Percentiles rank a stretch among this genome's conserved stretches.
Conservation (phyloP, 1,139 yeast species). For the Geotrichum restrictum region DNA sequence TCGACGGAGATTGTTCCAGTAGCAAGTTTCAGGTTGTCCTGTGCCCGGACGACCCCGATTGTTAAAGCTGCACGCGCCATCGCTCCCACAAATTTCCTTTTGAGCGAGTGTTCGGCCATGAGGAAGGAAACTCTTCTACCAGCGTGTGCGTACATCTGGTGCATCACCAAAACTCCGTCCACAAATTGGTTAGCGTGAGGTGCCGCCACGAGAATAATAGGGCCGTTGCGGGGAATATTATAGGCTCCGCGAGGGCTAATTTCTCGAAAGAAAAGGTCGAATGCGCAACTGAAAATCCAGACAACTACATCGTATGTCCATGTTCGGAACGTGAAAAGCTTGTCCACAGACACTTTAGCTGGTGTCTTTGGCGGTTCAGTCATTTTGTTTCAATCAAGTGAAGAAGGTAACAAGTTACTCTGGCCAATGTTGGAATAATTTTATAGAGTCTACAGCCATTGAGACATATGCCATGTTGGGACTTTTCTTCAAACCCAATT, state of each 20-base stretch:
- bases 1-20: slow-evolving; percentile 58
- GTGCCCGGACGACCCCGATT: slow-evolving; percentile 89
- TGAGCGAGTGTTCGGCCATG: slow-evolving; percentile 79
- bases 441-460: too few species aligned
- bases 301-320: slow-evolving; percentile 40
- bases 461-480: too few species aligned
- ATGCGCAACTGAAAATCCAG: slow-evolving; percentile 41
- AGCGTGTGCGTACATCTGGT: slow-evolving; percentile 69
- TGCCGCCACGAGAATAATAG: slow-evolving; percentile 91
- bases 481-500: too few species aligned
- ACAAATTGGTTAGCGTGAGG: slow-evolving; percentile 97
- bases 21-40: slow-evolving; percentile 67
- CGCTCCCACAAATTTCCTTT: slow-evolving; percentile 63
- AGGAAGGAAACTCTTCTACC: slow-evolving; percentile 76
- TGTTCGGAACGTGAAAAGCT: slow-evolving; percentile 23
- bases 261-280: slow-evolving; percentile 74
- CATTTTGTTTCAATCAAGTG: background rate
- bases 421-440: too few species aligned
- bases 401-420: too few species aligned
- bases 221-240: slow-evolving; percentile 76
- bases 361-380: background rate
- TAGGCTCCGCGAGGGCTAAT: slow-evolving; percentile 88
- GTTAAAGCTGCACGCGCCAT: slow-evolving; percentile 72
- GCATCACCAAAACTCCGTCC: slow-evolving; percentile 82
- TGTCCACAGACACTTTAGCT: slow-evolving; percentile 24